These are phyloP conservation scores for Balakata baccata DNA, from an alignment of 345 rosid species.

Conservation along the genomic window DNA sequence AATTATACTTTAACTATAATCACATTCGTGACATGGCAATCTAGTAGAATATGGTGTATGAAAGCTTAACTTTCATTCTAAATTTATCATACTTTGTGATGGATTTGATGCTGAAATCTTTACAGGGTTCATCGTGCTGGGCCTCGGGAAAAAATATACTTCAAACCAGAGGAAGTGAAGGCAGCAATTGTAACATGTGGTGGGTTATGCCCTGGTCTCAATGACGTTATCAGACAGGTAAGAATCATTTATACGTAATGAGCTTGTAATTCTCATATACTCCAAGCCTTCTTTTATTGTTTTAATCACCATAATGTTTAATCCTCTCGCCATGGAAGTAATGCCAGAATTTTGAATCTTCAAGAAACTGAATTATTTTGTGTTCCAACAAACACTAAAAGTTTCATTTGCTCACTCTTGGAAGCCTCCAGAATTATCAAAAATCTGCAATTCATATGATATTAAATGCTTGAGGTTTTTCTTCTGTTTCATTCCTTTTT, in stretches of 20 bases:
- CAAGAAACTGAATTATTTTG: background rate
- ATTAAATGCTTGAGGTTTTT: constrained; percentile 10
- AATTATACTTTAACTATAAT: background rate
- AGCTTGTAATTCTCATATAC: constrained; percentile 5
- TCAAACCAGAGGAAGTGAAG: constrained; percentile 82
- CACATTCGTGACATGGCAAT: background rate
- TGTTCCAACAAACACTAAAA: background rate
- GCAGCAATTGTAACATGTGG: constrained; percentile 95
- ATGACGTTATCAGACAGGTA: constrained; percentile 90
- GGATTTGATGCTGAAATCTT: constrained; percentile 16
- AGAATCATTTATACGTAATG: constrained; percentile 18
- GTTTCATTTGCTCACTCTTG: background rate
- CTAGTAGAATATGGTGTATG: constrained; percentile 1
- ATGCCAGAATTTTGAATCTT: constrained; percentile 10
- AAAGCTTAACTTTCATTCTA: background rate
- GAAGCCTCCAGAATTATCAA: background rate
- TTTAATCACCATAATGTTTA: background rate
- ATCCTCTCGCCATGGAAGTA: background rate
- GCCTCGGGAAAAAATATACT: constrained; percentile 83
- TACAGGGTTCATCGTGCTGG: constrained; percentile 93
- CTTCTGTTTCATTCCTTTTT: background rate
- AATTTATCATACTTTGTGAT: background rate
- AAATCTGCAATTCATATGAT: background rate
- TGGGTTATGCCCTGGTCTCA: constrained; percentile 94
- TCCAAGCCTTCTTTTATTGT: background rate